Percentiles rank a stretch among this genome's conserved stretches.
Evolutionary conservation across 2,329 filamentous ascomycete genomes (phyloP).

Genomic region (Mollisiaceae sp.): DNA sequence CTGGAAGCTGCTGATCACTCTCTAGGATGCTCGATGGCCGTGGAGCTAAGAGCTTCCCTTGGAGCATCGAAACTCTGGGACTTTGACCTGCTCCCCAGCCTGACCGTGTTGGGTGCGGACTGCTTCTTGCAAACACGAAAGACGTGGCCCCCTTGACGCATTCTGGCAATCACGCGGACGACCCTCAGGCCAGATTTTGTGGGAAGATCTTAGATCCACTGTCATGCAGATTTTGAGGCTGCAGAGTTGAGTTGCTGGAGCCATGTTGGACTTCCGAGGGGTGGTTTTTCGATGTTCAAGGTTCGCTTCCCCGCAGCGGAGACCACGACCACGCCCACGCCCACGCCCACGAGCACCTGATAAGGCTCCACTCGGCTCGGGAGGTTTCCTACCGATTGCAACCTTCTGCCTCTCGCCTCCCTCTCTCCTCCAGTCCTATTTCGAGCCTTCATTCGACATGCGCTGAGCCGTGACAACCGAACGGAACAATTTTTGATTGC

Average conservation of each 20-base stretch:
- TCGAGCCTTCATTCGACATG: background rate
- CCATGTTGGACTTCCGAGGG: no score
- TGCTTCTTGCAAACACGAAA: background rate
- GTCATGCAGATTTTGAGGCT: background rate
- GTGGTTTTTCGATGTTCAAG: background rate
- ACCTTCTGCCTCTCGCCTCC: background rate
- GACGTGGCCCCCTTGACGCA: background rate
- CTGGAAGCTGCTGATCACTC: background rate
- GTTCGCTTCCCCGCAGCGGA: background rate
- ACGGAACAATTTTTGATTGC: background rate
- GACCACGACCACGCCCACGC: background rate
- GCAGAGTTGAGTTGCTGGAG: no score
- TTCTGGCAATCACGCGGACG: constrained; percentile 1
- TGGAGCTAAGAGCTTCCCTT: background rate
- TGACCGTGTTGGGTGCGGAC: background rate
- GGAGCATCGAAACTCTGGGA: background rate
- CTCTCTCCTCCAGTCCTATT: background rate
- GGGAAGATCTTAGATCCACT: background rate
- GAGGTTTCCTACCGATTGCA: background rate
- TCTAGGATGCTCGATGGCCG: background rate
- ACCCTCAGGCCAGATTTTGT: background rate
- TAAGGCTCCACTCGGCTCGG: background rate
- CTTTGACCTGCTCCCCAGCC: background rate
- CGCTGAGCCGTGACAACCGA: constrained; percentile 5
- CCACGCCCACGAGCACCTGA: background rate